Base-by-base conservation (phyloP, 306 rosid species). In the Dalbergia cultrata region DNA sequence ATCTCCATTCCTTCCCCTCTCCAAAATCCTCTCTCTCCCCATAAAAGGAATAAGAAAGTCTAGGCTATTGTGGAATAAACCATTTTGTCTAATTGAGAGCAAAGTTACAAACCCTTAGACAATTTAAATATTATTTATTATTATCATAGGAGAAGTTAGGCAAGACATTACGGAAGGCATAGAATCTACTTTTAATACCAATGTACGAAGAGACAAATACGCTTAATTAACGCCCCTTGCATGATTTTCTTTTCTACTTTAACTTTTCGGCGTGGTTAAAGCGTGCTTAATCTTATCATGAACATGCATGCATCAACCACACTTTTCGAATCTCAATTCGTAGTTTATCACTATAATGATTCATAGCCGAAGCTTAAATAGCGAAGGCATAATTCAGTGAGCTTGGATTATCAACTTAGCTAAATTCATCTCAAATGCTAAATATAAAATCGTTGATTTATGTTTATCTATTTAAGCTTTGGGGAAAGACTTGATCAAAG, bases 211-310 rank as follows among this genome's bases (percentile, higher is more conserved):
- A 57, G 80, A 64, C 58, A 71, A 77, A 72, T 35, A 72, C 52
- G 16, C 34, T 65, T 18, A 11, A 83, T 62, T 58, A 47, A 10
- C 61, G 35, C 58, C 53, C 67, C 59, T 79, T 60, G 44, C 67
- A 67, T 31, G n/a, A 67, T 74, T 63, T 59, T 52, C 14, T 41
- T 52, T 57, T 17, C 41, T 22, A 5, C 49, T 79, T 79, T 67
- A 13, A 43, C 87, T 83, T 84, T 84, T 79, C 81, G 81, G 84
- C 81, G 69, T 19, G 31, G 13, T 0, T 19, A 73, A 73, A 74
- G 37, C 67, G 5, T 79, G 73, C 81, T 83, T 22, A 72, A 33
- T 37, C 41, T 37, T 4, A 37, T 54, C 13, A 17, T 17, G 41
- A 72, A 77, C 49, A 54, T 68, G 41, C 86, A 64, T 58, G 71